phyloP scores from a whole-genome alignment of 805 yeast genomes.

The Wickerhamiella brachini region DNA sequence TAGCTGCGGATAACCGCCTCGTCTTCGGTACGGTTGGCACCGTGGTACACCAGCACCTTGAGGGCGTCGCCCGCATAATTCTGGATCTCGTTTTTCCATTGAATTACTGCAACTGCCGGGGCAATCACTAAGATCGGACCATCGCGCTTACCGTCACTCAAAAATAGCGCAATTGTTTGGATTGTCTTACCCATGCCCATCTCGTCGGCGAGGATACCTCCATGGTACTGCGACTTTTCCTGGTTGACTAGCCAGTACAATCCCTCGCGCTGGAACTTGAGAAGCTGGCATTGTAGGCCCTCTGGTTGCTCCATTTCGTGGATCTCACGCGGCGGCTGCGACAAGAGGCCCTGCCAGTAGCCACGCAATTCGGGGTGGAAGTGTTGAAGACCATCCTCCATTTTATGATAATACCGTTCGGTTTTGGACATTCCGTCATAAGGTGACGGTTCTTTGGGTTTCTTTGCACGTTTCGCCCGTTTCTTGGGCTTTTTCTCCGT shows the following conservation, averaged over 20 bases:
- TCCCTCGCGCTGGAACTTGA: conserved; percentile 93
- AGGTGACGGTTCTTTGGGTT: conserved; percentile 1
- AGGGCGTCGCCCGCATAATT: conserved; percentile 63
- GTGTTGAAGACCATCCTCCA: conserved; percentile 52
- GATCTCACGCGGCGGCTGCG: conserved; percentile 29
- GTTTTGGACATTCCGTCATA: conserved; percentile 5
- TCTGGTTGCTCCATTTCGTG: conserved; percentile 44
- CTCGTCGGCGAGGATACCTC: conserved; percentile 94
- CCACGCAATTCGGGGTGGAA: conserved; percentile 67
- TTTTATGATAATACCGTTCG: conserved; percentile 22
- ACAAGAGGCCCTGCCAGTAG: conserved; percentile 53
- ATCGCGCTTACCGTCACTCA: conserved; percentile 37
- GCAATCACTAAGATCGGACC: conserved; percentile 84
- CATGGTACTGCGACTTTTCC: conserved; percentile 63
- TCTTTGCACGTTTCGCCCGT: conserved; percentile 2
- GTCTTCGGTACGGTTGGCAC: conserved; percentile 57
- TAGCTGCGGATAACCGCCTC: conserved; percentile 40
- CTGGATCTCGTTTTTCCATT: conserved; percentile 90
- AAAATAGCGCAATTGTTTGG: conserved; percentile 80
- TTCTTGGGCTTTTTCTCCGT: not conserved
- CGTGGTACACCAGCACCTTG: conserved; percentile 67
- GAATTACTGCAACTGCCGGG: conserved; percentile 97
- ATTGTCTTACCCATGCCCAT: conserved; percentile 99
- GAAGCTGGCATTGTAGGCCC: conserved; percentile 54
- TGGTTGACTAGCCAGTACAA: conserved; percentile 76